phyloP scores from a whole-genome alignment of 306 rosid genomes.

The Cicer yamashitae region DNA sequence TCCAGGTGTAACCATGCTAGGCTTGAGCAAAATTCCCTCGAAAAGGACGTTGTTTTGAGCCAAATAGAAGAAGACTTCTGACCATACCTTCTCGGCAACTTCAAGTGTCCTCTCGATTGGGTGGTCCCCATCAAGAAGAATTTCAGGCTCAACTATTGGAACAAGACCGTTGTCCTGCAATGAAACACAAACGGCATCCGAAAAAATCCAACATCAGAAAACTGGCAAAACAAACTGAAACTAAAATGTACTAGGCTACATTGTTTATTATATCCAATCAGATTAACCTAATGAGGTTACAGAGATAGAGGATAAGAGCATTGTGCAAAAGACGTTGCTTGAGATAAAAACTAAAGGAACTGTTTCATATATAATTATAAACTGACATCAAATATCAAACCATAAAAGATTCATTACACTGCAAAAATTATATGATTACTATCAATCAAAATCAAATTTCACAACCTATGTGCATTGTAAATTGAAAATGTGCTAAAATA shows the following conservation, averaged over 20 bases:
- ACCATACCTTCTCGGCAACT: conserved; percentile 99
- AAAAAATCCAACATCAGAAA: conserved; percentile 20
- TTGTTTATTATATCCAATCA: neutral
- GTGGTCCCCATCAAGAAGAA: conserved; percentile 98
- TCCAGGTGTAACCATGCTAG: conserved; percentile 99
- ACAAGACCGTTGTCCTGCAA: conserved; percentile 97
- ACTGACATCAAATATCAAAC: conserved; percentile 25
- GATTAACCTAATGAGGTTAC: conserved; percentile 6
- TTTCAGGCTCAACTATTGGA: conserved; percentile 99
- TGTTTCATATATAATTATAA: neutral
- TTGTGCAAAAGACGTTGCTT: neutral
- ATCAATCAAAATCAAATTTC: conserved; percentile 9
- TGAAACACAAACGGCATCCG: neutral
- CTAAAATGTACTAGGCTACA: neutral
- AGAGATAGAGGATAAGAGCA: neutral
- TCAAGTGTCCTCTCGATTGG: conserved; percentile 91
- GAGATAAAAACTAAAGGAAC: conserved; percentile 15
- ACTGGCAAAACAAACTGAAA: conserved; percentile 27
- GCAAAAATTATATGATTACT: conserved; percentile 1
- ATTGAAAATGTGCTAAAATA: conserved; percentile 19
- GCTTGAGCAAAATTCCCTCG: conserved; percentile 98
- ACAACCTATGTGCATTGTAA: conserved; percentile 13
- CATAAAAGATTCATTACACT: neutral
- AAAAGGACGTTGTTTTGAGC: conserved; percentile 90
- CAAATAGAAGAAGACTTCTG: conserved; percentile 93